phyloP scores from a whole-genome alignment of 345 rosid species.

The Turritis glabra region DNA sequence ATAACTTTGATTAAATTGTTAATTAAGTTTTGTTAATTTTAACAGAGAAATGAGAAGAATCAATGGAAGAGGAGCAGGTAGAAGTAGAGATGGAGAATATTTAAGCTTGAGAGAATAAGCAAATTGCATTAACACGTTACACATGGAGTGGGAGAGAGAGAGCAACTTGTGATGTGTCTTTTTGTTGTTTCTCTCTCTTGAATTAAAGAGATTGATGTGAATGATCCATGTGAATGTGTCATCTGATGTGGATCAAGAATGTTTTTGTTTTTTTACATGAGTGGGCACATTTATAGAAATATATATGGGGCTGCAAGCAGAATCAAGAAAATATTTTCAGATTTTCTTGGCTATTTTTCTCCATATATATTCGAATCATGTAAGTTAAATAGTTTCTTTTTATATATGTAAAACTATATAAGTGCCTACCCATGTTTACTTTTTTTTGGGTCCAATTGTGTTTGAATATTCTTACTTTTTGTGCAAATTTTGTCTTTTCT shows the following conservation, averaged over 20 bases:
- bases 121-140: constrained; percentile 30
- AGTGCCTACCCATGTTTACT: constrained; percentile 31
- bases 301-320: constrained; percentile 34
- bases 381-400: constrained; percentile 26
- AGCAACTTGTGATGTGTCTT: constrained; percentile 43
- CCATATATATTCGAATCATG: neutral
- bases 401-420: constrained; percentile 25
- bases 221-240: constrained; percentile 42
- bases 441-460: constrained; percentile 28
- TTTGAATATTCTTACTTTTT: constrained; percentile 38
- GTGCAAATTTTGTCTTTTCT: constrained; percentile 37
- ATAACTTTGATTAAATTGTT: neutral
- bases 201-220: constrained; percentile 39
- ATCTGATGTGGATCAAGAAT: constrained; percentile 39
- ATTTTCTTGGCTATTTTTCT: constrained; percentile 33
- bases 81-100: constrained; percentile 32
- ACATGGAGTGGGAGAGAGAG: constrained; percentile 36
- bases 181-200: constrained; percentile 39
- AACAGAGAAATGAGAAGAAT: constrained; percentile 33
- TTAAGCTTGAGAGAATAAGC: constrained; percentile 33
- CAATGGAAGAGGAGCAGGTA: constrained; percentile 28
- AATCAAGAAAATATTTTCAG: constrained; percentile 39
- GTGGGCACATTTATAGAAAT: constrained; percentile 36
- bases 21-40: neutral
- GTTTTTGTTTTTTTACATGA: constrained; percentile 31